These are phyloP conservation scores for Eucalyptus sp. DNA, from an alignment of 345 rosid genomes.

Conservation along the genomic window DNA sequence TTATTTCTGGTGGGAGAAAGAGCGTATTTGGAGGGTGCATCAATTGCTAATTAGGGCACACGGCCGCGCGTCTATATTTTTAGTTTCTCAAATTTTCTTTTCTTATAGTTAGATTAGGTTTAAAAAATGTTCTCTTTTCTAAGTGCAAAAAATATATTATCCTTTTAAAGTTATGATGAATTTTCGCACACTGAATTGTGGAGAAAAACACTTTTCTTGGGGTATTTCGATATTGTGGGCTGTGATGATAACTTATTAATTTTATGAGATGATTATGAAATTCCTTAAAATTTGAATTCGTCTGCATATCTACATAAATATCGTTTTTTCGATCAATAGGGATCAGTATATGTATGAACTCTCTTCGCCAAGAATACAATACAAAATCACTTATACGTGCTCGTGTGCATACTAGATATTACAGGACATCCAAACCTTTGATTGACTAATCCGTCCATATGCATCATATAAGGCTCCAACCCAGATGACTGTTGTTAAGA, in stretches of 20 bases:
- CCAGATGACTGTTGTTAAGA: background rate
- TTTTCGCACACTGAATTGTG: background rate
- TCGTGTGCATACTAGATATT: background rate
- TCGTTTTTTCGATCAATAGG: background rate
- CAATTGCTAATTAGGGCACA: background rate
- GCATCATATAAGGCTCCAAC: fast-evolving
- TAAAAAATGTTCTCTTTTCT: background rate
- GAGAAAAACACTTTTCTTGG: background rate
- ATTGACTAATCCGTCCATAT: fast-evolving
- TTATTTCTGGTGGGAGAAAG: background rate
- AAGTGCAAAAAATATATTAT: background rate
- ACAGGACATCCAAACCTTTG: fast-evolving
- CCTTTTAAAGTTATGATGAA: background rate
- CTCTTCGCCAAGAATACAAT: background rate
- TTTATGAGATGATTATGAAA: background rate
- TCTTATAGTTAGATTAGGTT: background rate
- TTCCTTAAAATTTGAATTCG: background rate
- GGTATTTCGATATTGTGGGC: background rate
- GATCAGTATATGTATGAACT: background rate
- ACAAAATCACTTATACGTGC: background rate
- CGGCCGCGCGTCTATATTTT: background rate
- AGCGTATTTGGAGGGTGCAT: background rate
- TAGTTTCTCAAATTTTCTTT: background rate
- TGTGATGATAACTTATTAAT: background rate
- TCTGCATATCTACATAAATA: background rate